Evolutionary conservation across 2,329 filamentous ascomycete genomes (phyloP).

Genomic region (Claviceps purpurea): DNA sequence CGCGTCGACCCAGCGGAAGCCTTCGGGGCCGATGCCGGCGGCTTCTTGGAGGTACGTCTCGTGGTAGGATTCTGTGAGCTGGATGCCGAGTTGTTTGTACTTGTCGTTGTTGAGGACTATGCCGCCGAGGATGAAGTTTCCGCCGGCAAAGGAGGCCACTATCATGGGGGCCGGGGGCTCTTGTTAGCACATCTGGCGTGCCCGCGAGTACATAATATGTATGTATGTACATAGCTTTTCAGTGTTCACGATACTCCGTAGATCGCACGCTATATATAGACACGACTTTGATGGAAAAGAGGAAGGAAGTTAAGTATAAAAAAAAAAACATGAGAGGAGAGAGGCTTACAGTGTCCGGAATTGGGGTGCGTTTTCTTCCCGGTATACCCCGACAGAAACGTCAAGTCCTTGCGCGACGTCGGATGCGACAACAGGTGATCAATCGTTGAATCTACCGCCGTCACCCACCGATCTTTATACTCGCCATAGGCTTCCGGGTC

Average conservation of each 20-base stretch:
- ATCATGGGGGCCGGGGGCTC: neutral
- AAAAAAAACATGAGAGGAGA: too few relatives aligned
- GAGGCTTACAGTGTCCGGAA: constrained; percentile 35
- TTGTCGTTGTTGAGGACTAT: constrained; percentile 49
- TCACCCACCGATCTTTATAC: constrained; percentile 64
- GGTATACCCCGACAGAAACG: constrained; percentile 51
- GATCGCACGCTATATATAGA: neutral
- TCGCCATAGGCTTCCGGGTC: constrained; percentile 47
- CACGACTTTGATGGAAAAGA: neutral
- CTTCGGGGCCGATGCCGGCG: constrained; percentile 66
- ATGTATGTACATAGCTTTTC: constrained; percentile 20
- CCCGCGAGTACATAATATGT: neutral
- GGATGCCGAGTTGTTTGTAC: constrained; percentile 62
- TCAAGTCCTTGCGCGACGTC: constrained; percentile 51
- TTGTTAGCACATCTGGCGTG: neutral
- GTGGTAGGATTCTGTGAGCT: constrained; percentile 59
- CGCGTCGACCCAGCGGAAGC: constrained; percentile 47
- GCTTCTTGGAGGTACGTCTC: constrained; percentile 56
- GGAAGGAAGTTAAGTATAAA: too few relatives aligned
- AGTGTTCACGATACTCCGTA: too few relatives aligned
- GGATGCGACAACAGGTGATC: constrained; percentile 58
- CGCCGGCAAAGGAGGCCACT: constrained; percentile 74
- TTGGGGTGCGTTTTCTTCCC: constrained; percentile 28
- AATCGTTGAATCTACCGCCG: constrained; percentile 65
- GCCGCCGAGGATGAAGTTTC: constrained; percentile 74